Percentiles rank a stretch among this genome's conserved stretches.
These are phyloP conservation scores for Ophiostoma fasciatum DNA, from an alignment of 2,329 filamentous ascomycete genomes.

Conservation along the genomic window DNA sequence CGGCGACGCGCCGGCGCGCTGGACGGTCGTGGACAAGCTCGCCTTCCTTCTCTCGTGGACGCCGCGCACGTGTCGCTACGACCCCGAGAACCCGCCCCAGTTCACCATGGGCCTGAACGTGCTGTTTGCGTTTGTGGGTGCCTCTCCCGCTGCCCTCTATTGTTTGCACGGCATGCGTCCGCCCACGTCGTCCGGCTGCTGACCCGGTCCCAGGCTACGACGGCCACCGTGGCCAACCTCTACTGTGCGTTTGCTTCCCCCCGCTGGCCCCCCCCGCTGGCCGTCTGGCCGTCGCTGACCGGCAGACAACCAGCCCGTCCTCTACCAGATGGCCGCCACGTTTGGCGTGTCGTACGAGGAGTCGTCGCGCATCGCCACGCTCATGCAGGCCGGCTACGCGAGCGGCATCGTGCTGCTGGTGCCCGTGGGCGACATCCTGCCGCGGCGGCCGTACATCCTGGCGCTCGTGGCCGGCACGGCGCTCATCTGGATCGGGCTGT, in stretches of 20 bases:
- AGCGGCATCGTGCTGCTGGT: constrained; percentile 59
- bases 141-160: not conserved
- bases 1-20: no score
- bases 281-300: no score
- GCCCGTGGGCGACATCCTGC: constrained; percentile 57
- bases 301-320: constrained; percentile 56
- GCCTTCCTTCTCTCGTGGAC: no score
- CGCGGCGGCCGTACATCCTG: constrained; percentile 54
- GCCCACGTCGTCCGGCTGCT: no score
- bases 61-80: constrained; percentile 53
- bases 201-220: constrained; percentile 26
- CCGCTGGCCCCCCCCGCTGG: no score
- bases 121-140: constrained; percentile 46
- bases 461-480: constrained; percentile 52
- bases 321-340: constrained; percentile 58
- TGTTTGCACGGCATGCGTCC: not conserved
- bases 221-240: constrained; percentile 64
- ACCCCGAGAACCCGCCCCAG: constrained; percentile 47
- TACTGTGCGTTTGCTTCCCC: constrained; percentile 34
- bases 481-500: constrained; percentile 56
- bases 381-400: constrained; percentile 70
- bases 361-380: constrained; percentile 52
- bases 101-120: constrained; percentile 57
- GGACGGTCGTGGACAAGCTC: no score
- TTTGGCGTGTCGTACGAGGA: constrained; percentile 57